Evolutionary conservation across 202 grass and related monocot genomes (phyloP).

Genomic region (Carex arenaria): DNA sequence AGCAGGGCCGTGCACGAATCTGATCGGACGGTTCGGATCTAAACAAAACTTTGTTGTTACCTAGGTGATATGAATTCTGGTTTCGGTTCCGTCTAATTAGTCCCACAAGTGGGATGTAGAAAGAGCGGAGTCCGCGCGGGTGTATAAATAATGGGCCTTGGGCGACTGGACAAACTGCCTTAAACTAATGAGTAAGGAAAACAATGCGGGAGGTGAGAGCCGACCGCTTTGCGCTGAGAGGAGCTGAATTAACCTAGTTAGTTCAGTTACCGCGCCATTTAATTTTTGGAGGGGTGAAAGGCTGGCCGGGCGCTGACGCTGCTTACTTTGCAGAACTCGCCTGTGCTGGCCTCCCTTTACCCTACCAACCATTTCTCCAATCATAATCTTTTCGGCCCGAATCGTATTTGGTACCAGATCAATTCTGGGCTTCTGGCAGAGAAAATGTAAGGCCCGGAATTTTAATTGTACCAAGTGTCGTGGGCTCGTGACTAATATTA

Average conservation of each 20-base stretch:
- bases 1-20: too few relatives aligned
- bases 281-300: conserved; percentile 73
- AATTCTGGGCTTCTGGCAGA: neutral
- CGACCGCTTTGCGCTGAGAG: conserved; percentile 47
- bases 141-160: neutral
- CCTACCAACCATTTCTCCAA: conserved; percentile 33
- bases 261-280: conserved; percentile 22
- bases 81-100: neutral
- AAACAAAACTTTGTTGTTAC: too few relatives aligned
- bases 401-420: neutral
- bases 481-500: too few relatives aligned
- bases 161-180: neutral
- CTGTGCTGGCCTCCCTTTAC: conserved; percentile 53
- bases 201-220: conserved; percentile 89
- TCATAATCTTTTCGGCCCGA: too few relatives aligned
- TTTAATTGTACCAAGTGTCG: too few relatives aligned
- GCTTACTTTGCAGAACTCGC: conserved; percentile 94
- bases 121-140: neutral
- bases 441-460: neutral
- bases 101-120: neutral
- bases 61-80: too few relatives aligned
- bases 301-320: conserved; percentile 63
- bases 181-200: conserved; percentile 96
- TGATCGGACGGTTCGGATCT: too few relatives aligned
- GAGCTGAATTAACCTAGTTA: neutral